A percentile compares a stretch with the other conserved stretches of the same genome.
phyloP scores from a whole-genome alignment of 148 eudicot species.

The Oxyria digyna region DNA sequence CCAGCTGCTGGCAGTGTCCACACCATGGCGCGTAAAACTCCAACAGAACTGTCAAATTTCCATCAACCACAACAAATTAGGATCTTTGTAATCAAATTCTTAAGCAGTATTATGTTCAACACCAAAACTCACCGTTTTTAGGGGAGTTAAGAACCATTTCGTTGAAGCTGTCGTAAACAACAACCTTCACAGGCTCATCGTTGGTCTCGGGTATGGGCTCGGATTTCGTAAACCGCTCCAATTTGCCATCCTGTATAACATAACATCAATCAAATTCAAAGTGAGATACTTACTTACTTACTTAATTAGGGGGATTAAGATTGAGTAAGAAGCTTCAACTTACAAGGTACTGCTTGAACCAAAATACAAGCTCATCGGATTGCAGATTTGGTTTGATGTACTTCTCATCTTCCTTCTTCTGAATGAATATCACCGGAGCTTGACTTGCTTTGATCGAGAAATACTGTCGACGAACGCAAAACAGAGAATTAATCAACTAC shows the following conservation, averaged over 20 bases:
- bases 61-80: neutral
- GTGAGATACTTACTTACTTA: neutral
- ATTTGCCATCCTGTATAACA: slow-evolving; percentile 22
- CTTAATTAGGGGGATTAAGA: neutral
- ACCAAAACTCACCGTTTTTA: slow-evolving; percentile 18
- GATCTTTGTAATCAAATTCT: neutral
- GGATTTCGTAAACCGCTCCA: slow-evolving; percentile 19
- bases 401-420: slow-evolving; percentile 19
- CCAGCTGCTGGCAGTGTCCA: slow-evolving; percentile 32
- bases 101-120: neutral
- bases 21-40: slow-evolving; percentile 52
- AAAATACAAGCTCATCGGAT: slow-evolving; percentile 20
- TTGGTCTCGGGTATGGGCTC: slow-evolving; percentile 28
- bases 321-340: neutral
- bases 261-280: neutral
- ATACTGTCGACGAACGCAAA: slow-evolving; percentile 6
- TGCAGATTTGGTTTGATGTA: slow-evolving; percentile 21
- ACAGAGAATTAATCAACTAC: neutral
- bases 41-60: slow-evolving; percentile 21
- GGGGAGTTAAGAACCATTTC: slow-evolving; percentile 30
- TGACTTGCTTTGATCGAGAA: slow-evolving; percentile 16
- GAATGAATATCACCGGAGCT: slow-evolving; percentile 19
- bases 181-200: slow-evolving; percentile 36
- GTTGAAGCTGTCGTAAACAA: slow-evolving; percentile 21
- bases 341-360: slow-evolving; percentile 34